Evolutionary conservation across 352 stramenopile species (phyloP).

Genomic region (Peronospora tabacina): DNA sequence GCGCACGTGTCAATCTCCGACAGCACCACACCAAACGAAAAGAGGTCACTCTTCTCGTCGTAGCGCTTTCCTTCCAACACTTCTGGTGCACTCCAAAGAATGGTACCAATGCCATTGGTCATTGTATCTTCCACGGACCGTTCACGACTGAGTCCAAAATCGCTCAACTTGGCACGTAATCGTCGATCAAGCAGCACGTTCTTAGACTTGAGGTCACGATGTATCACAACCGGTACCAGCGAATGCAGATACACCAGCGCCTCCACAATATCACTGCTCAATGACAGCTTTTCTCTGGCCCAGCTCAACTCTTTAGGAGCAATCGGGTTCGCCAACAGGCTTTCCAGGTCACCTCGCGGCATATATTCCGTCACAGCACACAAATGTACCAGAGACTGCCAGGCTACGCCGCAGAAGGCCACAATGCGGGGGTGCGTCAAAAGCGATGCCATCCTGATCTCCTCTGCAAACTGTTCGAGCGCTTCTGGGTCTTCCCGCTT

Average conservation of each 20-base stretch:
- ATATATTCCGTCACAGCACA: constrained; percentile 79
- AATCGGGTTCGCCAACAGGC: constrained; percentile 32
- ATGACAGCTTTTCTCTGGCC: constrained; percentile 45
- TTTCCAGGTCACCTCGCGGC: constrained; percentile 61
- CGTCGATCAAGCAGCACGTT: constrained; percentile 59
- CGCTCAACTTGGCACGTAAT: constrained; percentile 58
- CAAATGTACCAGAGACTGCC: constrained; percentile 67
- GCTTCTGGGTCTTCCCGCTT: constrained; percentile 51
- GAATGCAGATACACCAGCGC: constrained; percentile 69
- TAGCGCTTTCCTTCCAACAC: constrained; percentile 67
- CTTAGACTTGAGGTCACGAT: constrained; percentile 70
- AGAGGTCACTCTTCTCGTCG: constrained; percentile 73
- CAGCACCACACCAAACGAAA: constrained; percentile 66
- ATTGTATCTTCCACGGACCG: constrained; percentile 64
- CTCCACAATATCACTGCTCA: constrained; percentile 60
- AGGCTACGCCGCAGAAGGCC: constrained; percentile 69
- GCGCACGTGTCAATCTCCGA: constrained; percentile 73
- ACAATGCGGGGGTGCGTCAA: constrained; percentile 80
- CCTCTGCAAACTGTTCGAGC: constrained; percentile 73
- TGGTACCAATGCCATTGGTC: constrained; percentile 70
- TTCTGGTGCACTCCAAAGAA: constrained; percentile 64
- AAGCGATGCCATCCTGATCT: constrained; percentile 71
- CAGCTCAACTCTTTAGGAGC: constrained; percentile 44
- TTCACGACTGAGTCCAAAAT: constrained; percentile 65
- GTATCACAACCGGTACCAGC: constrained; percentile 53